Percentiles rank a stretch among this genome's conserved stretches.
Evolutionary conservation across 257 asterid genomes (phyloP).

Genomic region (Solanum neorickii): DNA sequence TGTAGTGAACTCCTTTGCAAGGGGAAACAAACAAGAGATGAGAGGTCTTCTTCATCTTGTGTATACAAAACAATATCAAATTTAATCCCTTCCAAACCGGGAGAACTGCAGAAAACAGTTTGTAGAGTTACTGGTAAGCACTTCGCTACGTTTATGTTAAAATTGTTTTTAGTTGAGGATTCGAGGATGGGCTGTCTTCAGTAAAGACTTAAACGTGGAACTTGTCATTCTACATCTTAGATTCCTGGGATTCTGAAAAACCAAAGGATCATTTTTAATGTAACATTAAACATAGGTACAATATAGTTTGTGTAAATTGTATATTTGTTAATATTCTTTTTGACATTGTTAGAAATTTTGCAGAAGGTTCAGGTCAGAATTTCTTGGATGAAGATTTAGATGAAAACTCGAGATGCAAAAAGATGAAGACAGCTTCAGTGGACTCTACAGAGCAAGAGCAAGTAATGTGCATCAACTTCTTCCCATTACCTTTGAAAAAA

Average conservation of each 20-base stretch:
- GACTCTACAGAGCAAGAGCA: slow-evolving; percentile 9
- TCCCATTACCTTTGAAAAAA: background rate
- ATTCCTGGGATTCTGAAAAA: background rate
- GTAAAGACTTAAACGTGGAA: background rate
- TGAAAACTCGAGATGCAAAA: slow-evolving; percentile 5
- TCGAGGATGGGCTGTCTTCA: background rate
- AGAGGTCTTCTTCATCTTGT: slow-evolving; percentile 11
- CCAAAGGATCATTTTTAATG: background rate
- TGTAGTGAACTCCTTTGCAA: slow-evolving; percentile 1
- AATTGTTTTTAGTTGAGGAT: background rate
- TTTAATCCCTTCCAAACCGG: slow-evolving; percentile 1
- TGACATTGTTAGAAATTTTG: background rate
- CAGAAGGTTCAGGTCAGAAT: slow-evolving; percentile 34
- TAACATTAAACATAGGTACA: background rate
- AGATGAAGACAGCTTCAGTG: slow-evolving; percentile 9
- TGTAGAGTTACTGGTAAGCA: slow-evolving; percentile 9
- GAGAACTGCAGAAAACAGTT: background rate
- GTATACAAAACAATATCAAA: slow-evolving; percentile 13
- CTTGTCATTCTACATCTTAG: background rate
- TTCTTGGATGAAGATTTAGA: slow-evolving; percentile 11
- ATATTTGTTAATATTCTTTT: background rate
- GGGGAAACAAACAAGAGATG: slow-evolving; percentile 10
- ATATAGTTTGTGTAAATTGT: background rate
- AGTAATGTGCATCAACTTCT: background rate
- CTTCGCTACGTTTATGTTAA: background rate